A percentile compares a stretch with the other conserved stretches of the same genome.
phyloP scores from a whole-genome alignment of 495 filamentous ascomycete genomes.

The Antarctomyces pellizariae region DNA sequence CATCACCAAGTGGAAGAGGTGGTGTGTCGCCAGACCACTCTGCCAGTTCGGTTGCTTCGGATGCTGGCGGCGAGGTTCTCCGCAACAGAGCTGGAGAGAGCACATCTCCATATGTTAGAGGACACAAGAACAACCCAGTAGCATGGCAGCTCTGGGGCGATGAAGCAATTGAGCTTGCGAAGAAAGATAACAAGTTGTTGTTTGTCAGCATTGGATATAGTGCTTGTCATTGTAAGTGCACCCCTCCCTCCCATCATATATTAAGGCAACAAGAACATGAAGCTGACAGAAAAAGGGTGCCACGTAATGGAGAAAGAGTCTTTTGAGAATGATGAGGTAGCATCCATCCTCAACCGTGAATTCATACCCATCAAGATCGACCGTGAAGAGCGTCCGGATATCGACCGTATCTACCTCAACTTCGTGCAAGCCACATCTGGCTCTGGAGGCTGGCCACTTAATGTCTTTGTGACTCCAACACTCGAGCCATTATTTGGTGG shows the following conservation, averaged over 20 bases:
- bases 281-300: slow-evolving; percentile 32
- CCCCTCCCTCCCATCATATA: not conserved
- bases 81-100: slow-evolving; percentile 51
- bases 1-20: not conserved
- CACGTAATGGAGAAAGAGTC: slow-evolving; percentile 90
- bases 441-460: slow-evolving; percentile 87
- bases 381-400: slow-evolving; percentile 81
- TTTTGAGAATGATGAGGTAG: slow-evolving; percentile 63
- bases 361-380: slow-evolving; percentile 92
- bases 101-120: slow-evolving; percentile 63
- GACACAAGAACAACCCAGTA: slow-evolving; percentile 64
- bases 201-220: slow-evolving; percentile 93
- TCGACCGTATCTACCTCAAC: slow-evolving; percentile 96
- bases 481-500: slow-evolving; percentile 88
- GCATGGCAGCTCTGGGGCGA: slow-evolving; percentile 82
- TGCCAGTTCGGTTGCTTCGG: not conserved
- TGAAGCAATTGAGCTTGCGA: slow-evolving; percentile 52
- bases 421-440: slow-evolving; percentile 88
- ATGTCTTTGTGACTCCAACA: slow-evolving; percentile 85
- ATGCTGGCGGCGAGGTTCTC: slow-evolving; percentile 13
- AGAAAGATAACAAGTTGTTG: slow-evolving; percentile 57
- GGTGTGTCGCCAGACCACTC: not conserved
- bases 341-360: slow-evolving; percentile 56
- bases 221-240: slow-evolving; percentile 67
- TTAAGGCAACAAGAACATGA: not conserved